These are phyloP conservation scores for Smittium mucronatum DNA, from an alignment of 371 early-diverging fungal species.

Conservation along the genomic window DNA sequence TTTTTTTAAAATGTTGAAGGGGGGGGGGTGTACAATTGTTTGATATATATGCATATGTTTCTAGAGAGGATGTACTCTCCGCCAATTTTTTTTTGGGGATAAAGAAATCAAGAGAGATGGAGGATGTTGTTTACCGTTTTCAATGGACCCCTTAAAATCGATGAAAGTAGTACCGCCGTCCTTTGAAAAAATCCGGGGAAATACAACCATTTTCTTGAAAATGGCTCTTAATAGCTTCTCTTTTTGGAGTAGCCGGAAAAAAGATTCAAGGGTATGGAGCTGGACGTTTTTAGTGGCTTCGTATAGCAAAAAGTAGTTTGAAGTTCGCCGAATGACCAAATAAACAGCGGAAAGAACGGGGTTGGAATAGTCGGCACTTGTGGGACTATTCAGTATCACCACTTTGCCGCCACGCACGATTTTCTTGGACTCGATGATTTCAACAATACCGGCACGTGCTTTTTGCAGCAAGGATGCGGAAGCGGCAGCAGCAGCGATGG, in stretches of 20 bases:
- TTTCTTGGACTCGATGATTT: background rate
- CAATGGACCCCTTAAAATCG: background rate
- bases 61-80: too few species aligned
- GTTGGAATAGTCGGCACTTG: background rate
- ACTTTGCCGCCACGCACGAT: background rate
- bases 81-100: too few species aligned
- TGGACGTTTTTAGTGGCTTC: background rate
- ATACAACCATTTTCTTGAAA: background rate
- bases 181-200: background rate
- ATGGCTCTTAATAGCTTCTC: background rate
- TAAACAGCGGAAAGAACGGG: background rate
- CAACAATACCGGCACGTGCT: background rate
- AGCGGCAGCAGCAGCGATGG: background rate
- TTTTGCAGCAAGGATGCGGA: background rate
- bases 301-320: background rate
- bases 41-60: too few species aligned
- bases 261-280: background rate
- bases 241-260: background rate
- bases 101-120: too few species aligned
- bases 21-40: too few species aligned
- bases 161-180: background rate
- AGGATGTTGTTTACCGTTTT: too few species aligned
- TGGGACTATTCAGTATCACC: background rate
- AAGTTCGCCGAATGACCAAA: background rate
- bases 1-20: too few species aligned